Evolutionary conservation across 2,329 filamentous ascomycete genomes (phyloP), one percentile per base, ranked within the genome.

Genomic region (Domatiomyces globalis): DNA sequence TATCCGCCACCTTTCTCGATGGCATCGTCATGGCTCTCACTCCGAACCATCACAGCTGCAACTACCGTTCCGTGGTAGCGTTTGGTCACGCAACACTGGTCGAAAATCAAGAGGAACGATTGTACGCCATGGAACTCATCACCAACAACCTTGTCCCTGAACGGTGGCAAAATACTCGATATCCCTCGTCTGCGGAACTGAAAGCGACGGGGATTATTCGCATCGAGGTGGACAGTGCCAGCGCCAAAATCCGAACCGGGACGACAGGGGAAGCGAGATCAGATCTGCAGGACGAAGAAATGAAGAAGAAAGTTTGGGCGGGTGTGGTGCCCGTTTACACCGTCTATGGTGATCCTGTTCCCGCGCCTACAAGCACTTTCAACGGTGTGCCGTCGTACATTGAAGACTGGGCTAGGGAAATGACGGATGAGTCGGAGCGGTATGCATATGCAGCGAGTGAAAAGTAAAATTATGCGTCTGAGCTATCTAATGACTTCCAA

Each of bases 11-110:
- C 42, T 80, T 84, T 62, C 69, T 94, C 44, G 86, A 94, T 69
- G 87, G 86, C 39, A 73, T 90, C 46, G 80, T 94, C 12, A 78
- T 94, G 22, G 78, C 84, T 17, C 75, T 92, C 9, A 87, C 86
- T 0, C 84, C 87, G 15, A 84, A 86, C 70, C 78, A 78, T 53
- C 86, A 94, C 71, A 85, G 79, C 69, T 88, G 87, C 72, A 90
- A 94, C 71, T 94, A 90, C 71, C 85, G 86, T 56, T 86, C 81
- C 46, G 85, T 84, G 15, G 71, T 87, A 5, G 72, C 90, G 6
- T 87, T 89, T 62, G 88, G 87, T 1, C 77, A 81, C 63, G 87
- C 83, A 0, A 72, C 66, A 5, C 66, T 84, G 2, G 84, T 94
- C 7, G 77, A 77, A 1, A 78, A 84, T 55, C 64, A 68, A 0